Evolutionary conservation across 345 rosid species (phyloP), one percentile per base, ranked within the genome.

Genomic region (Arabidopsis suecica): DNA sequence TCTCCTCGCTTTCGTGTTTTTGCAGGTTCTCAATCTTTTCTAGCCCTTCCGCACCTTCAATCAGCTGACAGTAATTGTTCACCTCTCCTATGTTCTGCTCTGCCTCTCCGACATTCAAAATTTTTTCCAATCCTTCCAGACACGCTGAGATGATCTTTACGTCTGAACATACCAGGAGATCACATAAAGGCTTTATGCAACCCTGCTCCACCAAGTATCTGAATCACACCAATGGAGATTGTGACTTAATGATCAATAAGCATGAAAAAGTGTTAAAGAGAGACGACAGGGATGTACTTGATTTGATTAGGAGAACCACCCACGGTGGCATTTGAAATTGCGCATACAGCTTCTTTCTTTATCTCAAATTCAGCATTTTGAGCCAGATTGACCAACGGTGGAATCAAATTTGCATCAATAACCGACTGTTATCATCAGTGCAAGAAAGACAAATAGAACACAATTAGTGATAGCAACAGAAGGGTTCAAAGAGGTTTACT

Each of bases 151-250:
- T 30, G 37, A 30, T 13, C 5, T 0, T 0, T 30, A 0, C 2
- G 7, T 55, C 9, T 55, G 9, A 3, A 56, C 22, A 3, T 56
- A 6, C 11, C 11, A 56, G 22, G 61, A 7, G 5, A 32, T 55
- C 60, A 55, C 60, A 30, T 55, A 55, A 7, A 30, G 38, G 38
- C 7, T 30, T 55, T 30, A 14, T 55, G 10, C 60, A 55, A 55
- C 60, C 32, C 60, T 55, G 10, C 60, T 32, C 11, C 38, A 55
- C 60, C 60, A 55, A 30, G 60, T 2, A 30, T 14, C 60, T 55
- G 38, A 55, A 55, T 28, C 59, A 25, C n/a, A 54, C 16, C 58
- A 55, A 30, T 1, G 37, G 60, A 55, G 34, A 30, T 25, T 23
- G 34, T 53, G 36, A 54, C 0, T 28, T 55, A 2, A 6, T 28